phyloP scores from a whole-genome alignment of 371 early-diverging fungal genomes.

The Paraphysoderma sedebokerense region DNA sequence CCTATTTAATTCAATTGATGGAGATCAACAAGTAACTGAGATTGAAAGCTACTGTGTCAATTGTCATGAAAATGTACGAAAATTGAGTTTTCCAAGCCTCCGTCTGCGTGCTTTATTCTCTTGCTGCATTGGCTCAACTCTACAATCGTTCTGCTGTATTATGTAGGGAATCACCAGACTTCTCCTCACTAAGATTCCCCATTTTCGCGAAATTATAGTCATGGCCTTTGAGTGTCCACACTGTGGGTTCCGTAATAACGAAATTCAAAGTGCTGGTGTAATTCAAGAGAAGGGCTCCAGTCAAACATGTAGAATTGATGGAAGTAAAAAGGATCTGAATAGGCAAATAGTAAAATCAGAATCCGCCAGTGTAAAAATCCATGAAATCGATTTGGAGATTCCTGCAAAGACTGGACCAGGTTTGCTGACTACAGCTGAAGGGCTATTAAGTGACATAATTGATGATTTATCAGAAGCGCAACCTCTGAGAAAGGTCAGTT shows the following conservation, averaged over 20 bases:
- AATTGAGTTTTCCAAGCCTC: neutral
- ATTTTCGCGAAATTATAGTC: conserved; percentile 80
- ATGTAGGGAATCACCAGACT: conserved; percentile 61
- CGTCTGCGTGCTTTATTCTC: neutral
- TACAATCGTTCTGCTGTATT: neutral
- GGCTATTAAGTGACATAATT: conserved; percentile 53
- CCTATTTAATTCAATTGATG: no score
- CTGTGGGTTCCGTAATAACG: conserved; percentile 77
- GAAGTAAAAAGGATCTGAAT: conserved; percentile 45
- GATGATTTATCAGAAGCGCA: conserved; percentile 65
- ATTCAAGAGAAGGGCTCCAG: conserved; percentile 62
- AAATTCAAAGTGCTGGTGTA: conserved; percentile 70
- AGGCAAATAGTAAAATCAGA: conserved; percentile 86
- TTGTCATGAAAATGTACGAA: conserved; percentile 60
- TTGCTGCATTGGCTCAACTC: neutral
- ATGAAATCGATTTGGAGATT: conserved; percentile 75
- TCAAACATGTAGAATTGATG: conserved; percentile 36
- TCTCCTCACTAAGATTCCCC: conserved; percentile 79
- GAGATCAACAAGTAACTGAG: no score
- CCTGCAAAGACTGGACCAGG: conserved; percentile 61
- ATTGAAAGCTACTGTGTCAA: conserved; percentile 84
- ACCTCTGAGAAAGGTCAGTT: conserved; percentile 45
- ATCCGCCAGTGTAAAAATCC: conserved; percentile 54
- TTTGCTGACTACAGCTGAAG: conserved; percentile 76
- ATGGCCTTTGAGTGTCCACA: conserved; percentile 91